phyloP scores from a whole-genome alignment of 306 rosid species.

The Cucurbita ficifolia region DNA sequence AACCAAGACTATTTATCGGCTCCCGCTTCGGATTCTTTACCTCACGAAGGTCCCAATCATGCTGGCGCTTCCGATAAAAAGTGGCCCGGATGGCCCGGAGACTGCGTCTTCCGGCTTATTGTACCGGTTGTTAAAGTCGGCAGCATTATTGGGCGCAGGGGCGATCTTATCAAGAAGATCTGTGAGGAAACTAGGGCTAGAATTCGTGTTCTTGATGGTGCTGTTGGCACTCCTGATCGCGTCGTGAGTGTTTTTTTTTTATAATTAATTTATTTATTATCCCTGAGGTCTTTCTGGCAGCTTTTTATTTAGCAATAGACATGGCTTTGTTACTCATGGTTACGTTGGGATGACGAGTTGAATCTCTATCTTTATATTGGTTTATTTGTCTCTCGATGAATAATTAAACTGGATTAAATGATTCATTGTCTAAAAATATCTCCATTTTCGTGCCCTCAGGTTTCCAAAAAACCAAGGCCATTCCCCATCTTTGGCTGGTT shows the following conservation, averaged over 20 bases:
- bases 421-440: background rate
- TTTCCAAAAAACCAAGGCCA: background rate
- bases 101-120: conserved; percentile 72
- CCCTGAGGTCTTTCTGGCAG: conserved; percentile 9
- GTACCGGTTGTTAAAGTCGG: conserved; percentile 89
- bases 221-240: conserved; percentile 75
- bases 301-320: background rate
- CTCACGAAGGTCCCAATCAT: background rate
- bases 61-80: conserved; percentile 25
- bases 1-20: conserved; percentile 11
- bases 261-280: too few relatives aligned
- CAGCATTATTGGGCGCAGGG: conserved; percentile 86
- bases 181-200: conserved; percentile 96
- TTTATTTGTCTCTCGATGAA: background rate
- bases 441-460: background rate
- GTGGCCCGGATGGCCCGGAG: conserved; percentile 98
- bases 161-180: conserved; percentile 78
- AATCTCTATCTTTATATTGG: background rate
- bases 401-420: background rate
- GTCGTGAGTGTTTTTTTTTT: conserved; percentile 34
- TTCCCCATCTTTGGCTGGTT: background rate
- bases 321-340: background rate
- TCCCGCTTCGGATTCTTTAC: conserved; percentile 5
- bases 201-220: conserved; percentile 85
- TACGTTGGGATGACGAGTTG: background rate